phyloP scores from a whole-genome alignment of 2,329 filamentous ascomycete genomes.

The Thyridium curvatum region DNA sequence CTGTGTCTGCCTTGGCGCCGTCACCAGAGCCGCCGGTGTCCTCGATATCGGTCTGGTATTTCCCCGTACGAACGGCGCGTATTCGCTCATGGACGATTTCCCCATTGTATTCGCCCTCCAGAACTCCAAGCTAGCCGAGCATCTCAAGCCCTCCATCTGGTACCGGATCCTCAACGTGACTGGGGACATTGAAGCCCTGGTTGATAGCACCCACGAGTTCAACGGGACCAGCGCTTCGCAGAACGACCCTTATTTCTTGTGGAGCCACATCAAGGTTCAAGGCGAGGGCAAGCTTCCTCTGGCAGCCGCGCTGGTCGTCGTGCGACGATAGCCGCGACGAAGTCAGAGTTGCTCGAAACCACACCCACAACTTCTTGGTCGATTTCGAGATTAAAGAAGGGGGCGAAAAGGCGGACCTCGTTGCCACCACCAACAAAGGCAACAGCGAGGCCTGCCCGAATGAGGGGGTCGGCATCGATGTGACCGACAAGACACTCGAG shows the following conservation, averaged over 20 bases:
- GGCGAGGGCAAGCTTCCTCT: constrained; percentile 6
- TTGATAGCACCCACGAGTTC: not conserved
- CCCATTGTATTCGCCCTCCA: constrained; percentile 20
- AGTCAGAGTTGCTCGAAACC: constrained; percentile 1
- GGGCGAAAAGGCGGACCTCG: constrained; percentile 7
- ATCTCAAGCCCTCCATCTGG: constrained; percentile 6
- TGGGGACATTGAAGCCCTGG: not conserved
- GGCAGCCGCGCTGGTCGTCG: constrained; percentile 1
- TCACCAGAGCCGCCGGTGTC: not conserved
- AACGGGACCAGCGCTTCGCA: not conserved
- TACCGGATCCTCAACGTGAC: too few species aligned
- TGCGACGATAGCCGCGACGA: constrained; percentile 7
- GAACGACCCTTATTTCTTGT: constrained; percentile 8
- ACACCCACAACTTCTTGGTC: constrained; percentile 3
- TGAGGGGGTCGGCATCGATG: constrained; percentile 3
- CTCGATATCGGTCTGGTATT: constrained; percentile 21
- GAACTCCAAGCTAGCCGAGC: constrained; percentile 12
- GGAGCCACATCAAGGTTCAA: constrained; percentile 3
- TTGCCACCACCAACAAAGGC: constrained; percentile 6
- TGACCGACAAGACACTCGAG: constrained; percentile 4
- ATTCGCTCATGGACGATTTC: constrained; percentile 15
- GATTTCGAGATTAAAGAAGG: constrained; percentile 9
- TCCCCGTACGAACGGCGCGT: constrained; percentile 21
- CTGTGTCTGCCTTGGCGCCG: constrained; percentile 5
- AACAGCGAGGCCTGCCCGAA: constrained; percentile 1